Evolutionary conservation across 1,284 basidiomycete species (phyloP).

Genomic region (Leccinum griseonigrum): DNA sequence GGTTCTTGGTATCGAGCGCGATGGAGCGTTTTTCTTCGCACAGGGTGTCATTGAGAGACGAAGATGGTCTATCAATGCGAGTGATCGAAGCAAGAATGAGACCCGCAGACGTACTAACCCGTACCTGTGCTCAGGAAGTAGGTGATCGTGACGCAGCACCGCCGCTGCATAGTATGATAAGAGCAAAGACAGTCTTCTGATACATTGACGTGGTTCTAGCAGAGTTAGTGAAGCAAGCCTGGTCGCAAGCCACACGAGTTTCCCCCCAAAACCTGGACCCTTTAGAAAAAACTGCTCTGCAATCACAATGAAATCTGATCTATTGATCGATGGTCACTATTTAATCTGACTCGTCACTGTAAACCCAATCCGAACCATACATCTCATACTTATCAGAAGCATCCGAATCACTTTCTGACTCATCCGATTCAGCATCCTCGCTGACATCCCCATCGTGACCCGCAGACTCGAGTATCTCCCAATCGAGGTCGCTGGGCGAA

Average conservation of each 20-base stretch:
- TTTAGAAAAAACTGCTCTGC: too few relatives aligned
- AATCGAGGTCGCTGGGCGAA: not conserved
- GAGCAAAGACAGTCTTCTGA: too few relatives aligned
- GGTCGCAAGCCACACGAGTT: too few relatives aligned
- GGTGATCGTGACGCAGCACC: too few relatives aligned
- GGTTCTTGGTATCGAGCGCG: conserved; percentile 61
- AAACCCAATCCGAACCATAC: not conserved
- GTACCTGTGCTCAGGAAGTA: conserved; percentile 24
- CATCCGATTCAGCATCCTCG: not conserved
- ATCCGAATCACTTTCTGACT: not conserved
- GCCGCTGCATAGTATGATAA: too few relatives aligned
- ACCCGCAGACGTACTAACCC: conserved; percentile 57
- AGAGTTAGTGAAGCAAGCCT: too few relatives aligned
- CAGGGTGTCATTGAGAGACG: conserved; percentile 48
- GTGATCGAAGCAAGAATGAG: conserved; percentile 74
- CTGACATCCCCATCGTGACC: not conserved
- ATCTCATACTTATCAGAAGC: not conserved
- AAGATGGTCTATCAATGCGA: conserved; percentile 65
- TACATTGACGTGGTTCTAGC: too few relatives aligned
- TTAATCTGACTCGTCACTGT: not conserved
- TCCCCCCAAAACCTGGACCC: too few relatives aligned
- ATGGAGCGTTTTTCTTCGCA: conserved; percentile 75
- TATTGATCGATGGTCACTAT: too few relatives aligned
- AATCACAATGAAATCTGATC: too few relatives aligned
- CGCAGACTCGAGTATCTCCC: not conserved